Evolutionary conservation across 2,329 filamentous ascomycete genomes (phyloP).

Genomic region (Chalaropsis ovoidea): DNA sequence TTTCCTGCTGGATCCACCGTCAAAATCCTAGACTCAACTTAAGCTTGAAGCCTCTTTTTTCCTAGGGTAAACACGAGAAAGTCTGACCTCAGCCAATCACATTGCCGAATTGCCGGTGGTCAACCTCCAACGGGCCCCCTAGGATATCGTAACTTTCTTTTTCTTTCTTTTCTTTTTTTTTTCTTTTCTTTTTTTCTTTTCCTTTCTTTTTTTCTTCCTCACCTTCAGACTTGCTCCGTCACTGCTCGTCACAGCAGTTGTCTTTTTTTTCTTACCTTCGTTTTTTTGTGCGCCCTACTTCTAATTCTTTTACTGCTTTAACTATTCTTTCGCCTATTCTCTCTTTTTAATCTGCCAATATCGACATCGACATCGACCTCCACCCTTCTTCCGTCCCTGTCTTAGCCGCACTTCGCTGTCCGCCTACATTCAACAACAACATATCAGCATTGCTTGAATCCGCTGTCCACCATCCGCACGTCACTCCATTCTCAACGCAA

Average conservation of each 20-base stretch:
- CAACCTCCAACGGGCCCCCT: not conserved
- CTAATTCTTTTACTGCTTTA: not conserved
- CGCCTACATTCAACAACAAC: not conserved
- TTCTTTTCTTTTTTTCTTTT: not conserved
- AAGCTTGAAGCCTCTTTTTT: conserved; percentile 13
- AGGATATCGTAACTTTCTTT: not conserved
- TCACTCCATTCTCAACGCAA: not conserved
- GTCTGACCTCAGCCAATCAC: conserved; percentile 8
- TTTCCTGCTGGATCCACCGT: not conserved
- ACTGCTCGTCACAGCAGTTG: not conserved
- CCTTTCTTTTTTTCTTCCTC: not conserved
- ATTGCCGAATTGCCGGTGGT: not conserved
- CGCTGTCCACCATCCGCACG: not conserved
- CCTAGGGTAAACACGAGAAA: conserved; percentile 21
- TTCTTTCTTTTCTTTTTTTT: not conserved
- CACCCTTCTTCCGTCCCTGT: not conserved
- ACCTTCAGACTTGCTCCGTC: not conserved
- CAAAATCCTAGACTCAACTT: conserved; percentile 11
- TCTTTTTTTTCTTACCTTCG: not conserved
- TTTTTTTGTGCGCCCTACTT: not conserved
- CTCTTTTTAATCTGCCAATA: not conserved
- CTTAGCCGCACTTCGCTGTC: not conserved
- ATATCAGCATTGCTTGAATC: conserved; percentile 1
- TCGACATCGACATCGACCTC: not conserved
- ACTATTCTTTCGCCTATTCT: not conserved